These are phyloP conservation scores for Termitomyces sp. DNA, from an alignment of 768 basidiomycete species.

Conservation along the genomic window DNA sequence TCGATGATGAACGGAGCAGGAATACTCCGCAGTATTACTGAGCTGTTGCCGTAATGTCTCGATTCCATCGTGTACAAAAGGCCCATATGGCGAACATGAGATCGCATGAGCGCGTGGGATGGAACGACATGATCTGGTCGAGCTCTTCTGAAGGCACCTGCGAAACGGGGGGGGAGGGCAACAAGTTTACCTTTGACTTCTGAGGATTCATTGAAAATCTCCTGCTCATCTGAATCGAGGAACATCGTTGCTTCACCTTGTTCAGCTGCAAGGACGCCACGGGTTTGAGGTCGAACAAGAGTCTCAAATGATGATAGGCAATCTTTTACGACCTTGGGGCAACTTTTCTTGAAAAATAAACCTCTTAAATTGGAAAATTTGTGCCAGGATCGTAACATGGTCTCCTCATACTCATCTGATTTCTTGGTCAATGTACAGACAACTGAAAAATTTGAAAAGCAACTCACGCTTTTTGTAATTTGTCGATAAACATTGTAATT, in stretches of 20 bases:
- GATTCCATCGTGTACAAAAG: not conserved
- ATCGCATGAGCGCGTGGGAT: not conserved
- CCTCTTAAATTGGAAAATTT: not conserved
- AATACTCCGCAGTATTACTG: not conserved
- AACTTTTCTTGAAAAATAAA: not conserved
- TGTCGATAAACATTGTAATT: constrained; percentile 2
- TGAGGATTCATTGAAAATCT: not conserved
- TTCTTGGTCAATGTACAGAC: not conserved
- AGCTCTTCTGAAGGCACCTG: not conserved
- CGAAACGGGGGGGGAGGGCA: not conserved
- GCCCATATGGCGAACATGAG: not conserved
- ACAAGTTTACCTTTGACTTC: not conserved
- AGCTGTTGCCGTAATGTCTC: not conserved
- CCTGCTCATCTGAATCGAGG: not conserved
- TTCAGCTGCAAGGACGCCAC: not conserved
- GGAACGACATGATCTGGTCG: not conserved
- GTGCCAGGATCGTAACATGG: not conserved
- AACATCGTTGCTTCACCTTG: not conserved
- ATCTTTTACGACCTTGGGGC: not conserved
- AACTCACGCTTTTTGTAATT: not conserved
- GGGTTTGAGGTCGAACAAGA: not conserved
- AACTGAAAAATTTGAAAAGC: not conserved
- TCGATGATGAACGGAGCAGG: not conserved
- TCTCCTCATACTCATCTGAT: not conserved
- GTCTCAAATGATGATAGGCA: not conserved